These are phyloP conservation scores for Raffaelea deltoideospora DNA, from an alignment of 2,329 filamentous ascomycete species.

Conservation along the genomic window DNA sequence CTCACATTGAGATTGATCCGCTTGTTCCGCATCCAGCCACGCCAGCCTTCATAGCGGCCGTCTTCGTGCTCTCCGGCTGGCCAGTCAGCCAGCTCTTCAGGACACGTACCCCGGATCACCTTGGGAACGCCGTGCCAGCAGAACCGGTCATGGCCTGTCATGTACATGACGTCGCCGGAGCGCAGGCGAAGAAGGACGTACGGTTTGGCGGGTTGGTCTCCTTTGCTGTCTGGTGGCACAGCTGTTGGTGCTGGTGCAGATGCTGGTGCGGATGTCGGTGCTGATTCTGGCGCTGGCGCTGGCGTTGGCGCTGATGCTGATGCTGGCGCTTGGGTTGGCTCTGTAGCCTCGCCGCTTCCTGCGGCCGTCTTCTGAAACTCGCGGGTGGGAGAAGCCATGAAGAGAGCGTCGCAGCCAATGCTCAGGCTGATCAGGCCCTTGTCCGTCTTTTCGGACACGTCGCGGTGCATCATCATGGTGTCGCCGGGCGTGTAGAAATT, in stretches of 20 bases:
- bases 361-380: constrained; percentile 5
- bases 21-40: constrained; percentile 77
- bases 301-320: too few relatives aligned
- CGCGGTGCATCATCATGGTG: constrained; percentile 81
- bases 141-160: constrained; percentile 67
- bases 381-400: constrained; percentile 56
- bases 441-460: constrained; percentile 76
- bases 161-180: constrained; percentile 82
- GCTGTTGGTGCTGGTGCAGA: too few relatives aligned
- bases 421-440: constrained; percentile 72
- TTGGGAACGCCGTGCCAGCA: constrained; percentile 95
- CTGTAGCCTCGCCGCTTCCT: not conserved
- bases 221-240: not conserved
- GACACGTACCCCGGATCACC: constrained; percentile 66
- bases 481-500: constrained; percentile 88
- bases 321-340: too few relatives aligned
- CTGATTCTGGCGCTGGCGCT: too few relatives aligned
- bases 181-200: constrained; percentile 51
- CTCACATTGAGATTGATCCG: constrained; percentile 84
- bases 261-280: too few relatives aligned
- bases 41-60: constrained; percentile 51
- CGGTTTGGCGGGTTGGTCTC: constrained; percentile 19
- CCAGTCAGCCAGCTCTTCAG: constrained; percentile 59
- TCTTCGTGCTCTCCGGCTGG: constrained; percentile 32
- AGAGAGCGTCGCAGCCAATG: constrained; percentile 79